Evolutionary conservation across 2,329 filamentous ascomycete species (phyloP).

Genomic region (Botrytis medusae): DNA sequence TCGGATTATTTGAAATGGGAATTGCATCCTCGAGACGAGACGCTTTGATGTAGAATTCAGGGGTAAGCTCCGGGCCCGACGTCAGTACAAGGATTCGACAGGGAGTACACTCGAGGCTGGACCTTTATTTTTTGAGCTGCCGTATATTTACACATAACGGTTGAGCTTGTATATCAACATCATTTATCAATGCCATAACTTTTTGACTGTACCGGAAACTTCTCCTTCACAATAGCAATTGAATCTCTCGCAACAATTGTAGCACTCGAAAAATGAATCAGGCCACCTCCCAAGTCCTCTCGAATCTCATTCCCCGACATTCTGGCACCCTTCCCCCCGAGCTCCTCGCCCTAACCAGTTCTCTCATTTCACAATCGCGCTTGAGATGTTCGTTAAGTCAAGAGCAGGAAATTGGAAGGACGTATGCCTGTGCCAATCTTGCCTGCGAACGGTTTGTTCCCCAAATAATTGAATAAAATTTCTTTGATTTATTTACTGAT

Average conservation of each 20-base stretch:
- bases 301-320: constrained; percentile 72
- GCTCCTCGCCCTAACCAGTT: constrained; percentile 70
- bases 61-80: constrained; percentile 19
- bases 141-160: not conserved
- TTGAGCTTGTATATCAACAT: not conserved
- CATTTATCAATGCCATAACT: not conserved
- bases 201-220: not conserved
- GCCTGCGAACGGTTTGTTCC: constrained; percentile 74
- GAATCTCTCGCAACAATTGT: not conserved
- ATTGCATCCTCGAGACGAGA: constrained; percentile 15
- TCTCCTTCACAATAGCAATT: not conserved
- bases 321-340: constrained; percentile 64
- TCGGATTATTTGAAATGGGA: not conserved
- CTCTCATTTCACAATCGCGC: constrained; percentile 77
- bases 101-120: not conserved
- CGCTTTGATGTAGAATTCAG: constrained; percentile 9
- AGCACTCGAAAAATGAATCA: constrained; percentile 61
- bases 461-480: not conserved
- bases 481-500: not conserved
- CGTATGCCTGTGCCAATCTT: constrained; percentile 82
- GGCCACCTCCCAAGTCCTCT: constrained; percentile 69
- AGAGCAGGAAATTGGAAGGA: constrained; percentile 83
- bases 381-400: constrained; percentile 75
- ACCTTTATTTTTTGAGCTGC: constrained; percentile 12
- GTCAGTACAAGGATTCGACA: not conserved